These are phyloP conservation scores for Macrophomina pseudophaseolina DNA, from an alignment of 2,329 filamentous ascomycete species.

Conservation along the genomic window DNA sequence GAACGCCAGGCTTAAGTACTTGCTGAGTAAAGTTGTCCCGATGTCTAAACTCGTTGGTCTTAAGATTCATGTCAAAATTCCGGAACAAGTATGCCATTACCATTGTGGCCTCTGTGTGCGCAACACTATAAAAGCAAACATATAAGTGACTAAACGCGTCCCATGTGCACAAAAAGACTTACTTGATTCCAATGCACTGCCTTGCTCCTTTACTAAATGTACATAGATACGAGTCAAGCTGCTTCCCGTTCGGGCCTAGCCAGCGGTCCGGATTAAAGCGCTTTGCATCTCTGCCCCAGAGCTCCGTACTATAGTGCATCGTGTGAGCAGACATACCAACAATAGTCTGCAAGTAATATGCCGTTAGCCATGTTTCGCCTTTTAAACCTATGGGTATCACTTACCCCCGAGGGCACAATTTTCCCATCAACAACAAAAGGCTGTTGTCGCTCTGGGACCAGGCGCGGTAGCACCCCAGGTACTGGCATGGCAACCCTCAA, in stretches of 20 bases:
- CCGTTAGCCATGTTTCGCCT: neutral
- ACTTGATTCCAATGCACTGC: neutral
- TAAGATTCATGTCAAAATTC: neutral
- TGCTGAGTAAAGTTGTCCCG: neutral
- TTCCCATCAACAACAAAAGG: neutral
- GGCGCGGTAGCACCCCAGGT: neutral
- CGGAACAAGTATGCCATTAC: neutral
- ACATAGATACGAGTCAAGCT: neutral
- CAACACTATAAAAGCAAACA: neutral
- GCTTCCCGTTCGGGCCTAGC: neutral
- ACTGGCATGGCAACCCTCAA: conserved; percentile 2
- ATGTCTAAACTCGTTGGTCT: neutral
- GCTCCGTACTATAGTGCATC: neutral
- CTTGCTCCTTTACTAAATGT: neutral
- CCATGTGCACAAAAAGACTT: neutral
- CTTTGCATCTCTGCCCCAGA: neutral
- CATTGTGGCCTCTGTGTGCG: neutral
- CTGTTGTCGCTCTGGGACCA: neutral
- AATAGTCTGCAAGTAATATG: neutral
- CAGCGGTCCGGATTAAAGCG: neutral
- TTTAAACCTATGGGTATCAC: neutral
- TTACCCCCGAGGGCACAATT: neutral
- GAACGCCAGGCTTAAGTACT: neutral
- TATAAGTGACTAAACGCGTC: too few relatives aligned
- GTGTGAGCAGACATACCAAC: conserved; percentile 4